A percentile compares a stretch with the other conserved stretches of the same genome.
Evolutionary conservation across 176 grass and related monocot genomes (phyloP).

Genomic region (Avena sativa): DNA sequence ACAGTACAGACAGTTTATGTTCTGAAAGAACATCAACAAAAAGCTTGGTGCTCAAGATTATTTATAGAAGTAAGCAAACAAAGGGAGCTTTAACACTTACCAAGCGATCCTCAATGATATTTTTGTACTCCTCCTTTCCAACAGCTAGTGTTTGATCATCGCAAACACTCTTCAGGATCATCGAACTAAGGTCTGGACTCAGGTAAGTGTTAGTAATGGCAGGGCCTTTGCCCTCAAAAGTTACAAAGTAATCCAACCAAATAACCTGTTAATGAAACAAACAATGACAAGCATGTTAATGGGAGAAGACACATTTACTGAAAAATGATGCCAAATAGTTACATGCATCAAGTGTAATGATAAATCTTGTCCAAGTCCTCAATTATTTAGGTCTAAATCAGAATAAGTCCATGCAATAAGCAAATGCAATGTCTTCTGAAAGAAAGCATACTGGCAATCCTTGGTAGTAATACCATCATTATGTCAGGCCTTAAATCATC

Average conservation of each 20-base stretch:
- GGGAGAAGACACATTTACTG: background rate
- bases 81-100: background rate
- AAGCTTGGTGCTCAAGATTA: background rate
- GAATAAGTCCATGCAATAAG: background rate
- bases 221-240: background rate
- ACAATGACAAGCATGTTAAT: background rate
- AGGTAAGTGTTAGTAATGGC: background rate
- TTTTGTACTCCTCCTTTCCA: background rate
- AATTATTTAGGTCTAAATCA: background rate
- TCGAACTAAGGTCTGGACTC: background rate
- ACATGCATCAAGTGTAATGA: background rate
- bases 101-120: background rate
- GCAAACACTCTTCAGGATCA: background rate
- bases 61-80: constrained; percentile 9
- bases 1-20: background rate
- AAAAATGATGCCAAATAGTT: background rate
- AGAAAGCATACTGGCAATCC: background rate
- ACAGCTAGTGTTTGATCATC: background rate
- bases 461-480: background rate
- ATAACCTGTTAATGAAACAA: background rate
- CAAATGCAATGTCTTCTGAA: background rate
- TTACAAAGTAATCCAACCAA: background rate
- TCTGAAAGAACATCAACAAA: background rate
- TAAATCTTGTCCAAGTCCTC: background rate
- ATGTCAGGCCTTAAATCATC: background rate